These are phyloP conservation scores for Candida lessepsii DNA, from an alignment of 805 yeast genomes.

Conservation along the genomic window DNA sequence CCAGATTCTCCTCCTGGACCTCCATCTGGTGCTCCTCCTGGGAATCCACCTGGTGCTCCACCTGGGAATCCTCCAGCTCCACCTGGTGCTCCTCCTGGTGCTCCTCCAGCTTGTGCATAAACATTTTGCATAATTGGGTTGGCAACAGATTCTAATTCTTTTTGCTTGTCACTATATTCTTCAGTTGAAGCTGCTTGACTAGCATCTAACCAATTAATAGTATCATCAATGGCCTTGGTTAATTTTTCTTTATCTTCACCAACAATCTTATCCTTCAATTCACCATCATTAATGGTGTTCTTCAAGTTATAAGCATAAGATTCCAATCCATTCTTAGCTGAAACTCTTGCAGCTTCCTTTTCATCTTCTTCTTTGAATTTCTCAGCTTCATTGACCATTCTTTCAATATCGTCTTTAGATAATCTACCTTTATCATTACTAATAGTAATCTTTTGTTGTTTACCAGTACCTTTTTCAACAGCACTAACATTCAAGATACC, in stretches of 20 bases:
- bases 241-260: slow-evolving; percentile 53
- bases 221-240: slow-evolving; percentile 40
- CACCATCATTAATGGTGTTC: slow-evolving; percentile 57
- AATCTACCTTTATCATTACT: slow-evolving; percentile 94
- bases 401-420: slow-evolving; percentile 89
- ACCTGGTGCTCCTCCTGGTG: slow-evolving; percentile 34
- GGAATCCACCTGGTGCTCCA: slow-evolving; percentile 32
- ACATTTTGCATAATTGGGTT: slow-evolving; percentile 39
- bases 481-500: slow-evolving; percentile 87
- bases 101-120: slow-evolving; percentile 30
- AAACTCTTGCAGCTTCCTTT: slow-evolving; percentile 77
- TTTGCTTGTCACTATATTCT: slow-evolving; percentile 39
- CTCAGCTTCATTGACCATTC: slow-evolving; percentile 98
- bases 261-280: slow-evolving; percentile 44
- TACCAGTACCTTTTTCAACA: slow-evolving; percentile 92
- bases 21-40: slow-evolving; percentile 25
- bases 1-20: slow-evolving; percentile 18
- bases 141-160: slow-evolving; percentile 40
- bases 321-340: slow-evolving; percentile 84
- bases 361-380: slow-evolving; percentile 90
- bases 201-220: slow-evolving; percentile 40
- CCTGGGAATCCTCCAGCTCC: slow-evolving; percentile 37
- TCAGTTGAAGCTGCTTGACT: slow-evolving; percentile 41
- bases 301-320: slow-evolving; percentile 82
- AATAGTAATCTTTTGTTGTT: slow-evolving; percentile 85